phyloP scores from a whole-genome alignment of 495 filamentous ascomycete genomes.

The Podospora appendiculata region DNA sequence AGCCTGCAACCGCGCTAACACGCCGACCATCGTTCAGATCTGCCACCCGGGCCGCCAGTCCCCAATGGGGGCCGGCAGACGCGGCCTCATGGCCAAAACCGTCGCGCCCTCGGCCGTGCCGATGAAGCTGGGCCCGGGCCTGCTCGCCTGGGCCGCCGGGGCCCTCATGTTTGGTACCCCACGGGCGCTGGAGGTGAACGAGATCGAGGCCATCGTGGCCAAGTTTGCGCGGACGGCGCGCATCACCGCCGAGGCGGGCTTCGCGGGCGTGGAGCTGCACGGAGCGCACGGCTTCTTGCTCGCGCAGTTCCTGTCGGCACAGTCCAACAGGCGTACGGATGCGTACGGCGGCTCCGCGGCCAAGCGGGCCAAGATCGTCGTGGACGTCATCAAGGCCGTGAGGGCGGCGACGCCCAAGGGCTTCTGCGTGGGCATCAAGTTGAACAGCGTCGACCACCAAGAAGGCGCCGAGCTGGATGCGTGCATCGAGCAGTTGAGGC shows the following conservation, averaged over 20 bases:
- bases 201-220: slow-evolving; percentile 46
- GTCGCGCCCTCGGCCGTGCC: slow-evolving; percentile 43
- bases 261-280: slow-evolving; percentile 70
- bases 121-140: slow-evolving; percentile 24
- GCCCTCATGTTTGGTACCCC: slow-evolving; percentile 52
- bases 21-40: slow-evolving; percentile 47
- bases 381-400: slow-evolving; percentile 58
- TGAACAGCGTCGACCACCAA: slow-evolving; percentile 54
- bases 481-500: slow-evolving; percentile 44
- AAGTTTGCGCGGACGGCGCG: slow-evolving; percentile 52
- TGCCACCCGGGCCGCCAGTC: slow-evolving; percentile 54
- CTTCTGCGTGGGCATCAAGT: slow-evolving; percentile 54
- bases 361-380: slow-evolving; percentile 53
- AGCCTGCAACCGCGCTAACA: slow-evolving; percentile 22
- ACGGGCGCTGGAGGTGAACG: slow-evolving; percentile 42
- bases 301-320: slow-evolving; percentile 60
- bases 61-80: slow-evolving; percentile 33
- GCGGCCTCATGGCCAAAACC: slow-evolving; percentile 37
- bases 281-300: slow-evolving; percentile 67
- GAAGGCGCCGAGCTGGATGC: slow-evolving; percentile 33
- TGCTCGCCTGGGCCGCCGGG: slow-evolving; percentile 43
- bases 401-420: slow-evolving; percentile 32
- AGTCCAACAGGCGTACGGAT: slow-evolving; percentile 55
- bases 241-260: slow-evolving; percentile 59
- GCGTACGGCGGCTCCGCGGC: slow-evolving; percentile 59